Evolutionary conservation across 1,139 yeast genomes (phyloP), one percentile per base, ranked within the genome.

Genomic region (Kodamaea fungicola): DNA sequence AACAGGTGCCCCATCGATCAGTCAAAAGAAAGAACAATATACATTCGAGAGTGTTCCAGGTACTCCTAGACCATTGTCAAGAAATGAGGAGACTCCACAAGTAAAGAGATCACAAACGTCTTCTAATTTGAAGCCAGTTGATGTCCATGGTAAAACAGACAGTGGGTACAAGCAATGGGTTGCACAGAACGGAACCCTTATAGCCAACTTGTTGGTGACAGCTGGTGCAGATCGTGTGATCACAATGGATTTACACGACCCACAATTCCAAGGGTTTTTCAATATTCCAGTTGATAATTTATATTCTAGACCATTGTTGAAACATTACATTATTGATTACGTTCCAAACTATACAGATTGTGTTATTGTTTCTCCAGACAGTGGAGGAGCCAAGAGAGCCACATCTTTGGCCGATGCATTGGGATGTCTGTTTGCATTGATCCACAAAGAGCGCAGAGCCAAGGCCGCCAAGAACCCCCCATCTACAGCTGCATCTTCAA

Each of bases 371-470:
- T 86, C 96, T 1, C 97, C 97, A 0, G 97, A 90, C 62, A 90
- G 96, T 34, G 97, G 97, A 54, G 98, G 97, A 44, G 97, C 97
- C 35, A 92, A 92, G 59, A 71, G 97, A 46, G 97, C 98, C 25
- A 86, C 96, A 1, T 83, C 92, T 1, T 76, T 92, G 45, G 98
- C 98, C 2, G 99, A 92, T 62, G 78, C 86, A 1, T 67, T 94
- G 43, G 92, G 89, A 13, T 78, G 94, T 67, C 76, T 90, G 25
- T 90, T 94, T 69, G 98, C 99, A 0, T 71, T 94, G 58, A 89
- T 94, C 49, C 97, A 94, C 64, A 94, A 94, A 62, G 99, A 94
- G 57, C 75, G 96, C 56, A 73, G 96, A 45, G 78, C 81, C 33
- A 71, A 69, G 43, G 52, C 57, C 6, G 57, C 67, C 6, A 60